These are phyloP conservation scores for Fusarium armeniacum DNA, from an alignment of 2,329 filamentous ascomycete genomes.

Conservation along the genomic window DNA sequence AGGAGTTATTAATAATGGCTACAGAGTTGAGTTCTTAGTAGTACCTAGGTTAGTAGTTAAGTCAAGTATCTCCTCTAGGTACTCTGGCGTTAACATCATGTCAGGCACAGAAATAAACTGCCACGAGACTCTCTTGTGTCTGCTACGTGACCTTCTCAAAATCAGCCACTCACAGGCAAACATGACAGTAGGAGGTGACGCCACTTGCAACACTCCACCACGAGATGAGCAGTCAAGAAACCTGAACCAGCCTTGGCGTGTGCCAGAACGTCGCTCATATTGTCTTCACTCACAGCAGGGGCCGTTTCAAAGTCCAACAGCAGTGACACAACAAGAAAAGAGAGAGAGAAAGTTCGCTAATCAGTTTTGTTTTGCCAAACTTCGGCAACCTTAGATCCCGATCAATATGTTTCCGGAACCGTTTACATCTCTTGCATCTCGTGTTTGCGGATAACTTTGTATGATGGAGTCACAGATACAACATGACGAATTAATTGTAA, in stretches of 20 bases:
- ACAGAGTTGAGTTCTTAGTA: constrained; percentile 13
- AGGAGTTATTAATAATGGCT: neutral
- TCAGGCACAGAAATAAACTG: neutral
- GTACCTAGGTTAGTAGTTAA: neutral
- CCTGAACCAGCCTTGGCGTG: constrained; percentile 38
- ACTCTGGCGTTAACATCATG: neutral
- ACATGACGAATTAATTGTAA: constrained; percentile 20
- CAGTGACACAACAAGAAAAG: constrained; percentile 5
- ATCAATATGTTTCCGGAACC: constrained; percentile 16
- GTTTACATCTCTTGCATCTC: constrained; percentile 18
- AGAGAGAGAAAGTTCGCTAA: neutral
- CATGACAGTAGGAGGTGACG: neutral
- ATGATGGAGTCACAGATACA: constrained; percentile 17
- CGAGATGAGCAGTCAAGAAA: constrained; percentile 23
- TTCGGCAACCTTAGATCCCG: constrained; percentile 36
- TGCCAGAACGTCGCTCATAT: constrained; percentile 22
- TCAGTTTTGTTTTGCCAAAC: constrained; percentile 5
- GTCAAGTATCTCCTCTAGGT: neutral
- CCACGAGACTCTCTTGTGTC: constrained; percentile 5
- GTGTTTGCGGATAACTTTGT: constrained; percentile 13
- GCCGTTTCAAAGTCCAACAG: constrained; percentile 37
- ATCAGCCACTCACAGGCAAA: constrained; percentile 6
- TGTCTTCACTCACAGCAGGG: constrained; percentile 12
- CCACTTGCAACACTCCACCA: constrained; percentile 24
- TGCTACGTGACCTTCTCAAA: constrained; percentile 1